Evolutionary conservation across 148 eudicot species (phyloP), one percentile per base, ranked within the genome.

Genomic region (Chenopodium quinoa): DNA sequence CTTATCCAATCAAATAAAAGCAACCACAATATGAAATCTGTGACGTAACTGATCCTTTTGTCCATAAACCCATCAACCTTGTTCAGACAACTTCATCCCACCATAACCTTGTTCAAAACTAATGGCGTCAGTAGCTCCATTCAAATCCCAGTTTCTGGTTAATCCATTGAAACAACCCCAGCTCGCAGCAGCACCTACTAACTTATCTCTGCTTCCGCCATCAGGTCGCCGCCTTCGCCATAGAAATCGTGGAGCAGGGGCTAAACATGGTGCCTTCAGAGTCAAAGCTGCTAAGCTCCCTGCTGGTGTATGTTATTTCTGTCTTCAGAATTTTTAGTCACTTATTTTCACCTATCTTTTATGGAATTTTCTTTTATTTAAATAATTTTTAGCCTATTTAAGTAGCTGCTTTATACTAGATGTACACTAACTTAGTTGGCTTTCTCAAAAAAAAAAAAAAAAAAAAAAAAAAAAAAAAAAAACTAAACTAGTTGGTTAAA

Each of bases 211-310:
- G 14, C 76, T 63, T 44, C 29, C 77, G 47, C 29, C 66, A 20
- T 69, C 70, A 1, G 44, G 79, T 7, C 71, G 1, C 47, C 4
- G 75, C n/a, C 27, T 22, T 9, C 58, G 9, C 9, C 14, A 6
- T 60, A 32, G 54, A 50, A 50, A 12, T 13, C 54, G 0, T 2
- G 16, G 54, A 9, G 22, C 62, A 0, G 16, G 54, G 4, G 13
- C 68, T 9, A 76, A 19, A 8, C 77, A 64, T 63, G 32, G 27
- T 48, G 9, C 76, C 54, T 84, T 91, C 84, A 88, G 22, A 60
- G 78, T 92, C 48, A 89, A 79, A 82, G 97, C 97, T 67, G 93
- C 90, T 3, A 92, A 92, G 85, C 86, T 88, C 80, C 97, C 93
- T 25, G 71, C 89, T 71, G 97, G 97, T 17, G 97, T 92, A 89